These are phyloP conservation scores for Solanum dulcamara DNA, from an alignment of 257 asterid species.

Conservation along the genomic window DNA sequence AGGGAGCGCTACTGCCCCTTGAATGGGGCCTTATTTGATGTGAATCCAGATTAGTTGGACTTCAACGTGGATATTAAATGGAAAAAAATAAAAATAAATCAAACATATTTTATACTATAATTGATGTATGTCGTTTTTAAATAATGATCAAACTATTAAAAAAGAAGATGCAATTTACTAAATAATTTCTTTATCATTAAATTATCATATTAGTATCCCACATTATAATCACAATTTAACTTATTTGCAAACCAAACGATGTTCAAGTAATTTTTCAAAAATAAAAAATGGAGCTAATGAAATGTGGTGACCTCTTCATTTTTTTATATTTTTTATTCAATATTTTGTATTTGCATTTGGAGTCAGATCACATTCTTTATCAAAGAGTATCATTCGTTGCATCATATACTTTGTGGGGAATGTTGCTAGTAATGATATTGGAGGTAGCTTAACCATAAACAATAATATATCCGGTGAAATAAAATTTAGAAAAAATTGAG, in stretches of 20 bases:
- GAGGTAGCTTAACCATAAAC: neutral
- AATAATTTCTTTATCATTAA: neutral
- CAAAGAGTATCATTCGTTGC: too few species aligned
- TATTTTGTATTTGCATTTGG: neutral
- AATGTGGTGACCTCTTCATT: neutral
- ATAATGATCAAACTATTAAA: neutral
- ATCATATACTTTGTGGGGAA: too few species aligned
- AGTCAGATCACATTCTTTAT: neutral
- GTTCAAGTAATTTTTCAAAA: neutral
- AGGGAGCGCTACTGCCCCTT: too few species aligned
- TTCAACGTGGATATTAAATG: too few species aligned
- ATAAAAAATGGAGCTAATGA: neutral
- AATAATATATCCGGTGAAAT: too few species aligned
- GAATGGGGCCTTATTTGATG: too few species aligned
- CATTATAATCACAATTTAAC: neutral
- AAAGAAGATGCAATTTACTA: neutral
- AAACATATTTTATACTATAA: neutral
- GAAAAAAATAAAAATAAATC: too few species aligned
- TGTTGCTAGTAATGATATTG: neutral
- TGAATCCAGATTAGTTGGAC: too few species aligned
- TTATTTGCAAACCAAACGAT: neutral
- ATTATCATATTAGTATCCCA: neutral
- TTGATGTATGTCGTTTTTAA: neutral
- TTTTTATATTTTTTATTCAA: too few species aligned
- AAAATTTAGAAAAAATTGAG: too few species aligned